These are phyloP conservation scores for Ceratonia siliqua DNA, from an alignment of 306 rosid genomes.

Conservation along the genomic window DNA sequence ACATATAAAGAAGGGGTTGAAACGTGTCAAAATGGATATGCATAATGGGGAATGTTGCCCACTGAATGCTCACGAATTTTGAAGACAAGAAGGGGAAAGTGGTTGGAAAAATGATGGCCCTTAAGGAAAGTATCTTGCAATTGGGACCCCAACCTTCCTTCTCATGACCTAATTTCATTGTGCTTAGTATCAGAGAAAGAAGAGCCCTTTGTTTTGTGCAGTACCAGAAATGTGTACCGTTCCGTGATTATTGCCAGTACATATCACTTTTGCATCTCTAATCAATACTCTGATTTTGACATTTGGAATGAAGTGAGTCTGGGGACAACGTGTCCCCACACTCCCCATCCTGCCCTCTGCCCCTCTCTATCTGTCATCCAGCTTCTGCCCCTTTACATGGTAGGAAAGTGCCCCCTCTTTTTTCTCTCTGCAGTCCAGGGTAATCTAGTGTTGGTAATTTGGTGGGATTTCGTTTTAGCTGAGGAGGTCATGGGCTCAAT, in stretches of 20 bases:
- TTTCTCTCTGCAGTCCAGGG: too few relatives aligned
- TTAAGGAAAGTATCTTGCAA: conserved; percentile 17
- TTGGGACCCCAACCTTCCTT: conserved; percentile 9
- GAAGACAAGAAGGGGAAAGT: conserved; percentile 2
- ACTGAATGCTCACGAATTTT: background rate
- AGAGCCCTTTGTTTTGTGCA: background rate
- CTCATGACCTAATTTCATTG: conserved; percentile 57
- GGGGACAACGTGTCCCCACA: conserved; percentile 26
- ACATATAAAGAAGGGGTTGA: background rate
- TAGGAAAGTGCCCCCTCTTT: too few relatives aligned
- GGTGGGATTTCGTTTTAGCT: too few relatives aligned
- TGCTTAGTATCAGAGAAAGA: background rate
- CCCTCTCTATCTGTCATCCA: too few relatives aligned
- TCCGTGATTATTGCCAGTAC: conserved; percentile 55
- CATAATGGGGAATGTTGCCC: conserved; percentile 13
- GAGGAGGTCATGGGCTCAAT: too few relatives aligned
- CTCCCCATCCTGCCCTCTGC: conserved; percentile 11
- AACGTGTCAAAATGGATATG: conserved; percentile 20
- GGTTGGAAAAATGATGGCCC: conserved; percentile 34
- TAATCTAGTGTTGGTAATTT: too few relatives aligned
- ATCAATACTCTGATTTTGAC: conserved; percentile 14
- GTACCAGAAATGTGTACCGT: conserved; percentile 45
- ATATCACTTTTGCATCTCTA: background rate
- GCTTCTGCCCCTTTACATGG: too few relatives aligned
- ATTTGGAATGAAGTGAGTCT: background rate